Evolutionary conservation across 768 basidiomycete species (phyloP), one percentile per base, ranked within the genome.

Genomic region (Hebeloma cylindrosporum): DNA sequence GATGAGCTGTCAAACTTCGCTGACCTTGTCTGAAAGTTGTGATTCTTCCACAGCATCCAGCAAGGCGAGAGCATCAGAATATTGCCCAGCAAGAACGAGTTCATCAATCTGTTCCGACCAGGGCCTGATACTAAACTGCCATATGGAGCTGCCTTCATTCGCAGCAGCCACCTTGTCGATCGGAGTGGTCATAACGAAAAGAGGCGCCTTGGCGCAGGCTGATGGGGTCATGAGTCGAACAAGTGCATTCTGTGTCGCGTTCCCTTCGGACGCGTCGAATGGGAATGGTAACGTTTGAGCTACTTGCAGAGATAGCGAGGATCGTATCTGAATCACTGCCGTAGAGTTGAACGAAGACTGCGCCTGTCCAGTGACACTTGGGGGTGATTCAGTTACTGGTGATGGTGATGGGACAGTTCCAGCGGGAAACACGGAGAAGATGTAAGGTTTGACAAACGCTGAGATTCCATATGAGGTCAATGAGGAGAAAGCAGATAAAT

Each of bases 71-170:
- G 90, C 93, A 56, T 95, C 88, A 0, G 73, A 69, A 60, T 93
- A 93, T 23, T 74, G 66, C 0, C 83, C 86, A 3, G 63, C 72
- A 23, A 70, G 62, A 3, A 93, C 81, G 14, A 95, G 74, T 56
- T 94, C 90, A 50, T 95, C 91, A 11, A 96, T 75, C 54, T 95
- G 90, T 16, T 83, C 79, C 5, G 78, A 74, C 85, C 92, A 88
- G 0, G 83, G 67, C 51, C 74, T 79, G 76, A 93, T 84, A 6
- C 58, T 51, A 37, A 94, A 69, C 22, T 73, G 71, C 92, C 92
- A 95, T 50, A 97, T 71, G 1, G 79, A 76, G 48, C 82, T 86
- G 2, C 93, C 92, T 53, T 93, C 85, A 2, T 74, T 63, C 4
- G 79, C 62, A 2, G 83, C 79, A 1, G 79, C 67, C 2, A 77